Evolutionary conservation across 257 asterid genomes (phyloP).

Genomic region (Scutellaria minor): DNA sequence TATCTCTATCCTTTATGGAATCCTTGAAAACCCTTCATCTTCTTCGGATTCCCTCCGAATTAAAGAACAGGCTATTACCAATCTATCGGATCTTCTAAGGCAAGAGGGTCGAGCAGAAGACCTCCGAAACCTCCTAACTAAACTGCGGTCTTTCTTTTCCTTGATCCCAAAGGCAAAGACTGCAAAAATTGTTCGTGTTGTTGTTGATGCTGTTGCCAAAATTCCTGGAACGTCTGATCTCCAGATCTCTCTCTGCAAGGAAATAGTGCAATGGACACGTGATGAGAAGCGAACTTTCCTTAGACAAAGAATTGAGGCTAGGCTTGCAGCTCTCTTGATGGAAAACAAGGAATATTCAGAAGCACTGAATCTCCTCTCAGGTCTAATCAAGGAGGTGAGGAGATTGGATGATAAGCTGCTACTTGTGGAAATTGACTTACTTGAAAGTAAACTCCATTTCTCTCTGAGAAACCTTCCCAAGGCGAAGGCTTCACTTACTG

Average conservation of each 20-base stretch:
- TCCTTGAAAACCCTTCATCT: slow-evolving; percentile 58
- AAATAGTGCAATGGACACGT: slow-evolving; percentile 68
- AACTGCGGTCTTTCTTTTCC: slow-evolving; percentile 59
- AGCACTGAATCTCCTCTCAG: slow-evolving; percentile 63
- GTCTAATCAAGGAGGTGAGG: slow-evolving; percentile 66
- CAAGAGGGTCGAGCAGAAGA: slow-evolving; percentile 61
- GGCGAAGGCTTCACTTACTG: slow-evolving; percentile 74
- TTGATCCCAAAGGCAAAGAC: slow-evolving; percentile 73
- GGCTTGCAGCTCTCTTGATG: slow-evolving; percentile 65
- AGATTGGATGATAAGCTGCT: slow-evolving; percentile 67
- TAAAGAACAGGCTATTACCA: slow-evolving; percentile 59
- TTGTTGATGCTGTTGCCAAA: slow-evolving; percentile 63
- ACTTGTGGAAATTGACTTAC: slow-evolving; percentile 64
- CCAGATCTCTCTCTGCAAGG: slow-evolving; percentile 67
- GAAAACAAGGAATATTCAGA: slow-evolving; percentile 63
- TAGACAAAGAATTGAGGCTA: slow-evolving; percentile 68
- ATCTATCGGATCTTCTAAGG: slow-evolving; percentile 60
- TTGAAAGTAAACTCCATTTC: slow-evolving; percentile 57
- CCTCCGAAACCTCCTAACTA: slow-evolving; percentile 51
- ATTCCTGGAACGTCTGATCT: slow-evolving; percentile 67
- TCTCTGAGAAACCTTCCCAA: slow-evolving; percentile 63
- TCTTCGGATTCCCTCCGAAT: slow-evolving; percentile 61
- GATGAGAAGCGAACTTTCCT: slow-evolving; percentile 63
- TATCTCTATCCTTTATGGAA: slow-evolving; percentile 51
- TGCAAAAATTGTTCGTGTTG: slow-evolving; percentile 64